Evolutionary conservation across 1,284 basidiomycete genomes (phyloP), one percentile per base, ranked within the genome.

Genomic region (Cutaneotrichosporon cavernicola): DNA sequence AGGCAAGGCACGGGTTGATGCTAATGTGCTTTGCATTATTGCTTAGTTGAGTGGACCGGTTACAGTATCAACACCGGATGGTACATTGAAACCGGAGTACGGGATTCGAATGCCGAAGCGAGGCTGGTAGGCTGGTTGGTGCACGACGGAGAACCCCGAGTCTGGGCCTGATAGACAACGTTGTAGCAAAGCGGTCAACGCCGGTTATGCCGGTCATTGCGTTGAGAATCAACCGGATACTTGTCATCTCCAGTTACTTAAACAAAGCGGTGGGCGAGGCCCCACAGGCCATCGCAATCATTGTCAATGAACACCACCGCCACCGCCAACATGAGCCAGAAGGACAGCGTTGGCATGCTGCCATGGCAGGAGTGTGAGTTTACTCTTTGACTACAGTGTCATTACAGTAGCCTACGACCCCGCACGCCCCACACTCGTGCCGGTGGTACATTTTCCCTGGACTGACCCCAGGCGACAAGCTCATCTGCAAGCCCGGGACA

Each of bases 401-500:
- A 18, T 36, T 36, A 36, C n/a, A n/a, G n/a, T 34, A 36, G 34
- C 5, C 18, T 18, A 18, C 6, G 8, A 46, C 43, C 43, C 43
- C 18, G 43, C 43, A n/a, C 16, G 1, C 18, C 43, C 16, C 6
- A 5, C 43, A n/a, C 34, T 46, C 18, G 16, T n/a, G 43, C 18
- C 18, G 43, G 43, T 18, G 43, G 43, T 18, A 46, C 43, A 5
- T 6, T 43, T 46, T n/a, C 7, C 7, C 43, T 5, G 16, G 43
- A 18, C 56, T 31, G 34, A 22, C 30, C 5, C 30, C 65, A 78
- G 76, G 76, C 65, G 75, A 79, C 64, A 49, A 61, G 31, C 72
- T 76, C 36, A 62, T 79, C 40, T 77, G 75, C 32, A 60, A 70
- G n/a, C 71, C 71, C 4, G 77, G 77, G 8, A 64, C 70, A 18